A percentile compares a stretch with the other conserved stretches of the same genome.
Conservation (phyloP, 768 basidiomycete species). For the Suillus subluteus region DNA sequence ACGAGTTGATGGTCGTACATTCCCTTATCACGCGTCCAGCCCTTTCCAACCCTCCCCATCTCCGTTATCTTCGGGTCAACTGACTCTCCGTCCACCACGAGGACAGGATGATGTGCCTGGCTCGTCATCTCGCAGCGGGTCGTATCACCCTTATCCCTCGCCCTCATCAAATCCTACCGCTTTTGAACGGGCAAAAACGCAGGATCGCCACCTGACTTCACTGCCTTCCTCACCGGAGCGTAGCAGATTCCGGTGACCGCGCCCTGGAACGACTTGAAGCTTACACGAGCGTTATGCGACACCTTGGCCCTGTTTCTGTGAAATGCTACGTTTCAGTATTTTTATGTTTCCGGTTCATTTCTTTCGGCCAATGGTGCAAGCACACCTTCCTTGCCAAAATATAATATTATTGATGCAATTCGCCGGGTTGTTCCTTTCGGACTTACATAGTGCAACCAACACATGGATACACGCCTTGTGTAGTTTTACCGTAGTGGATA, state of each 20-base stretch:
- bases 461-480: constrained; percentile 23
- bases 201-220: constrained; percentile 50
- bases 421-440: constrained; percentile 9
- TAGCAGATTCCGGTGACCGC: constrained; percentile 28
- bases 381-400: constrained; percentile 12
- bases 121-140: constrained; percentile 40
- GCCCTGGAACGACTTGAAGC: constrained; percentile 17
- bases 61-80: constrained; percentile 32
- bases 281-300: constrained; percentile 6
- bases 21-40: constrained; percentile 27
- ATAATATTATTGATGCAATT: constrained; percentile 22
- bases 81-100: constrained; percentile 39
- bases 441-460: constrained; percentile 16
- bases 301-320: constrained; percentile 11
- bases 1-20: constrained; percentile 31
- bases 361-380: constrained; percentile 9
- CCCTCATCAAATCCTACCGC: constrained; percentile 46
- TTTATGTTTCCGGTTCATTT: constrained; percentile 8
- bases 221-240: constrained; percentile 38
- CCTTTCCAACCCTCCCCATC: constrained; percentile 50
- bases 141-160: constrained; percentile 37
- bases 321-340: constrained; percentile 4
- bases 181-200: constrained; percentile 60
- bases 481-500: constrained; percentile 30
- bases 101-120: constrained; percentile 39